Percentiles rank a stretch among this genome's conserved stretches.
phyloP scores from a whole-genome alignment of 148 eudicot species.

The Agrostemma githago region DNA sequence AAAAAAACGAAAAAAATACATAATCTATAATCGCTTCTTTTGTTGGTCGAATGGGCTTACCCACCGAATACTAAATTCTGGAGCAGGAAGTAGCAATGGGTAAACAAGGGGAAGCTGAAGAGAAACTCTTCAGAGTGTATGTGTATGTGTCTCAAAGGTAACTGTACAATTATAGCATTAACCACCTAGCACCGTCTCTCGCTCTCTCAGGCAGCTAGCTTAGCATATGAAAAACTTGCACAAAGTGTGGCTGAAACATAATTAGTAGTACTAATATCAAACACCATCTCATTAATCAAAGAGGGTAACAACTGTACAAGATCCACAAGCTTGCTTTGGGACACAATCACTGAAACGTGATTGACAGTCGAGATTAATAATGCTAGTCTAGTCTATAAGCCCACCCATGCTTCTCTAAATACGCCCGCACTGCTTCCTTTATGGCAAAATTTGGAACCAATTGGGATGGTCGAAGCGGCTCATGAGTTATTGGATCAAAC shows the following conservation, averaged over 20 bases:
- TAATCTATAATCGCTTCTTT: not conserved
- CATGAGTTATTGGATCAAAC: constrained; percentile 79
- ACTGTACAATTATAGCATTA: constrained; percentile 21
- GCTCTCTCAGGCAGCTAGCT: not conserved
- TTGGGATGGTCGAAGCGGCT: constrained; percentile 45
- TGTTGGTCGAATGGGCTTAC: not conserved
- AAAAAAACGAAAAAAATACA: too few relatives aligned
- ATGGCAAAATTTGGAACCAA: constrained; percentile 76
- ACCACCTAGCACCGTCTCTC: not conserved
- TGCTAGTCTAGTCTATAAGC: constrained; percentile 52
- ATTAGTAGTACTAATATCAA: constrained; percentile 1
- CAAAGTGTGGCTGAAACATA: constrained; percentile 8
- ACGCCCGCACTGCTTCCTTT: constrained; percentile 76
- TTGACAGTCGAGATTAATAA: not conserved
- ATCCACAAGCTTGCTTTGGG: constrained; percentile 16
- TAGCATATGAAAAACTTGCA: constrained; percentile 7
- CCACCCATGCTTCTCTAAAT: constrained; percentile 73
- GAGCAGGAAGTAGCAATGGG: not conserved
- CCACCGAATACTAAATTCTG: too few relatives aligned
- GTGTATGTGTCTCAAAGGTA: constrained; percentile 8
- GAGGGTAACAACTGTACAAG: constrained; percentile 4
- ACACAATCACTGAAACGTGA: not conserved
- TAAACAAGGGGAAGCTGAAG: not conserved
- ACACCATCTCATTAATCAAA: constrained; percentile 10
- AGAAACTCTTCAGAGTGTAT: constrained; percentile 2